Evolutionary conservation across 2,329 filamentous ascomycete genomes (phyloP).

Genomic region (Penicillium sp.): DNA sequence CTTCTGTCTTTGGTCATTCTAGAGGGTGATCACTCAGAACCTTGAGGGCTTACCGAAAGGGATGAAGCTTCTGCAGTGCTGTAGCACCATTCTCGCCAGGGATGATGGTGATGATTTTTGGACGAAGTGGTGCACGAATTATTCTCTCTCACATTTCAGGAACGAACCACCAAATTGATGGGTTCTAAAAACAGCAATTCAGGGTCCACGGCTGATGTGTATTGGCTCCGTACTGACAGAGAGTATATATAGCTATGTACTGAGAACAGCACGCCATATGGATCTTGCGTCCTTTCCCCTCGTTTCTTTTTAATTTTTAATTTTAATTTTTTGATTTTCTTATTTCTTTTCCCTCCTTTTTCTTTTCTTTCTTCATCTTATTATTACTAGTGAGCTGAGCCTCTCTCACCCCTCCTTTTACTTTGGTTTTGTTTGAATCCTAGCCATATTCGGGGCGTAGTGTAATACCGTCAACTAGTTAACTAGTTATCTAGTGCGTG

Average conservation of each 20-base stretch:
- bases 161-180: slow-evolving; percentile 22
- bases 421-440: slow-evolving; percentile 13
- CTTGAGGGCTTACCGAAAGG: slow-evolving; percentile 21
- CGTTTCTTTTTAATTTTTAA: background rate
- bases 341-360: background rate
- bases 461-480: slow-evolving; percentile 18
- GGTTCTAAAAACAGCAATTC: slow-evolving; percentile 28
- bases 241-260: too few relatives aligned
- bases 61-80: slow-evolving; percentile 3
- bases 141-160: slow-evolving; percentile 2
- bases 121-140: background rate
- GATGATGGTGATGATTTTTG: background rate
- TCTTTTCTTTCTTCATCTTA: slow-evolving; percentile 8
- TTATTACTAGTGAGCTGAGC: too few relatives aligned
- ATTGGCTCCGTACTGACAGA: too few relatives aligned
- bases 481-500: too few relatives aligned
- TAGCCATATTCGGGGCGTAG: slow-evolving; percentile 13
- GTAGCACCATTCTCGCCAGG: background rate
- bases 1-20: slow-evolving; percentile 22
- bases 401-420: slow-evolving; percentile 3
- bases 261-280: slow-evolving; percentile 13
- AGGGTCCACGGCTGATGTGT: slow-evolving; percentile 24
- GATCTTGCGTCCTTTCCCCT: slow-evolving; percentile 2
- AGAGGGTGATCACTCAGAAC: slow-evolving; percentile 20
- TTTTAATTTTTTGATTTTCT: background rate